phyloP scores from a whole-genome alignment of 169 alveolate genomes.

The Plasmodium inui region DNA sequence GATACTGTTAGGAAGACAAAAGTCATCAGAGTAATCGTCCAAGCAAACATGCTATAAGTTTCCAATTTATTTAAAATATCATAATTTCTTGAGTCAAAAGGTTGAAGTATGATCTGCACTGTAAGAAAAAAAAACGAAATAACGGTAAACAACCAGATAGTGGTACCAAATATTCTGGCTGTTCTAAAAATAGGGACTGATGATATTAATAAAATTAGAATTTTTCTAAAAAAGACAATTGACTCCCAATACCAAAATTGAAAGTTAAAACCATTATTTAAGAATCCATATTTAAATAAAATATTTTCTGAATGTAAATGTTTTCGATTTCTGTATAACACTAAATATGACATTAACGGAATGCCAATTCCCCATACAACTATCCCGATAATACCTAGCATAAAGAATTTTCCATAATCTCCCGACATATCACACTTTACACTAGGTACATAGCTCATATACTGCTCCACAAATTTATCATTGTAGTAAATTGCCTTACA shows the following conservation, averaged over 20 bases:
- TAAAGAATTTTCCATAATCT: constrained; percentile 81
- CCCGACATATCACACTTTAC: constrained; percentile 81
- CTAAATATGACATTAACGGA: constrained; percentile 85
- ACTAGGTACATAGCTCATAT: constrained; percentile 77
- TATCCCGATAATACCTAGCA: constrained; percentile 84
- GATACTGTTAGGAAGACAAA: constrained; percentile 74
- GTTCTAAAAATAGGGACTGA: constrained; percentile 82
- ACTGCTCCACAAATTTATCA: constrained; percentile 69
- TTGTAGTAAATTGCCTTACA: constrained; percentile 82
- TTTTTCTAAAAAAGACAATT: constrained; percentile 86
- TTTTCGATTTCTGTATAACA: constrained; percentile 82
- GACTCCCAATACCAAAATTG: constrained; percentile 91
- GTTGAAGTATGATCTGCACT: constrained; percentile 84
- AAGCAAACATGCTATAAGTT: constrained; percentile 87
- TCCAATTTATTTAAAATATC: constrained; percentile 85
- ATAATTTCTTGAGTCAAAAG: constrained; percentile 88
- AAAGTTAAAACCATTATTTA: constrained; percentile 87
- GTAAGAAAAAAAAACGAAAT: constrained; percentile 83
- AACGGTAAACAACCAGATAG: constrained; percentile 86
- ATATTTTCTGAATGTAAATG: constrained; percentile 83
- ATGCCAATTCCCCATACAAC: constrained; percentile 90
- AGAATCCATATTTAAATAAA: constrained; percentile 87
- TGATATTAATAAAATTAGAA: constrained; percentile 85
- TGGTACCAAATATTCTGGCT: constrained; percentile 79
- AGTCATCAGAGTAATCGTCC: constrained; percentile 85